Base-by-base conservation (phyloP, 495 filamentous ascomycete species). In the Lepraria neglecta region DNA sequence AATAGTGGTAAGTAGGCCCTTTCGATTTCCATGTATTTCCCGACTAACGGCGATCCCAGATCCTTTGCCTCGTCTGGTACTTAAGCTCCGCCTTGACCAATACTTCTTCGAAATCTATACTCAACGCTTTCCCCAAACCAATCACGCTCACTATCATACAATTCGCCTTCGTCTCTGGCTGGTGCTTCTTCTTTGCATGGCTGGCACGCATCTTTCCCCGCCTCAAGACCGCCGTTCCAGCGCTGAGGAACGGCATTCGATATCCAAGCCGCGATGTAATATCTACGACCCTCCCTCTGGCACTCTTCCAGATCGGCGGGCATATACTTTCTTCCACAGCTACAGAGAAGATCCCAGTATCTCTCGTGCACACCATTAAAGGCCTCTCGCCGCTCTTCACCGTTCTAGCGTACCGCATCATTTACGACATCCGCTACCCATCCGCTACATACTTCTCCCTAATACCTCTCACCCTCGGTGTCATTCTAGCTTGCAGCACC, bases 291-390 rank as follows among this genome's bases (percentile, higher is more conserved):
- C 77, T 96, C 21, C 94, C 94, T 55, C 78, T 99, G 27, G 91
- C 95, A 2, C 78, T 86, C 50, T 99, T 99, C 72, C 92, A 97
- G 72, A 85, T 99, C 54, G 87, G 87, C 4, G 94, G 95, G 17
- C 95, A 97, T 73, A 90, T 99, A 47, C 77, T 96, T 11, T 92
- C 86, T 68, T 95, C 91, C 9, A 95, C 90, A 68, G 92, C 94
- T 15, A 99, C 91, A 54, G 84, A 89, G 47, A 88, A 91, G 64
- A 97, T 97, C 45, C 91, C 95, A 6, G 94, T 99, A 10, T 96
- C 92, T 24, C 80, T 99, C 45, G 94, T 99, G 19, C 94, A 99
- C 74, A 97, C 95, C 2, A 97, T 99, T 72, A 99, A 99, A 76
- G 95, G 94, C n/a, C 86, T 99, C 48, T 97, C 95, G 1, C 94